Evolutionary conservation across 495 filamentous ascomycete genomes (phyloP), one percentile per base, ranked within the genome.

Genomic region (Sordaria brevicollis): DNA sequence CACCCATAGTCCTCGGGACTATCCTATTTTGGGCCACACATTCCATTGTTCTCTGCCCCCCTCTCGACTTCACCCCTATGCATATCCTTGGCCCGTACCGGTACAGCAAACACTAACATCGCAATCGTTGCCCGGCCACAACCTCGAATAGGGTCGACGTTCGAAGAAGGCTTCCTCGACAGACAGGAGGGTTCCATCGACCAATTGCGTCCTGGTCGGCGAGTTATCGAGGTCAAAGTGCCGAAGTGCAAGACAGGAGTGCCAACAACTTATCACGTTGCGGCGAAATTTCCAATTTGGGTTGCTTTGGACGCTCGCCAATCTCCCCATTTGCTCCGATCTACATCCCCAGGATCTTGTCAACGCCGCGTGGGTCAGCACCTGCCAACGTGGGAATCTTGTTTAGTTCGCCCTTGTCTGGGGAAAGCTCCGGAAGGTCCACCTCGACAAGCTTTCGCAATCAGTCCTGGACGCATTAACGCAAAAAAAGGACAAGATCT

Each of bases 1-100:
- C 49, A 62, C 57, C 70, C 70, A 57, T 68, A 68, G 62, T 62
- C 65, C 65, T 67, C 36, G 65, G 33, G 41, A 66, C 70, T 68
- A 68, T 68, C 43, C 29, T 38, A n/a, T 35, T 67, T 66, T 68
- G 70, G 62, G 65, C 34, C 37, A 34, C 69, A 57, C 70, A 68
- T 65, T 37, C 62, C 62, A 62, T 67, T 71, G 66, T 71, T 66
- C 67, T 19, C 67, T 35, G 49, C 33, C 49, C 49, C 49, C 33
- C 49, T 3, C 49, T 62, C 25, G 25, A 62, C 1, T 62, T 31
- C 35, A 66, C 62, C 25, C 35, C 25, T 65, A n/a, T 57, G 29
- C 34, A 36, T 25, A n/a, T 69, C 62, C 68, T 43, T 33, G 67
- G 54, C 68, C 49, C 8, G 49, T 31, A 62, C 49, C 13, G 49